These are phyloP conservation scores for Bacidia gigantensis DNA, from an alignment of 495 filamentous ascomycete genomes.

Conservation along the genomic window DNA sequence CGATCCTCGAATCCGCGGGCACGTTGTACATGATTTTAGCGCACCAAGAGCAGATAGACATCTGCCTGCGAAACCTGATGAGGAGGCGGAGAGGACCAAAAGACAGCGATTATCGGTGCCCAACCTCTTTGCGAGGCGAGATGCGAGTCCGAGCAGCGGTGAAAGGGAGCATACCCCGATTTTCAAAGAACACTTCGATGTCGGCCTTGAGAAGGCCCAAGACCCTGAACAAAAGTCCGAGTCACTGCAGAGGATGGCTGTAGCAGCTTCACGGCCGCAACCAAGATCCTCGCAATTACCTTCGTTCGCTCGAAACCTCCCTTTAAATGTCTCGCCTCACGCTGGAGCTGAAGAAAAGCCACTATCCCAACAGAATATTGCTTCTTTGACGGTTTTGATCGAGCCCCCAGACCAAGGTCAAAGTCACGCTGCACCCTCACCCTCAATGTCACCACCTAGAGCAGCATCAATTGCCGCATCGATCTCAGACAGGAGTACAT, in stretches of 20 bases:
- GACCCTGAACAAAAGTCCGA: constrained; percentile 29
- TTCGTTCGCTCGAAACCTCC: constrained; percentile 39
- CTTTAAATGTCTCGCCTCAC: constrained; percentile 20
- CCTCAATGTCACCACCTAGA: constrained; percentile 25
- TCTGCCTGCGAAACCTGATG: constrained; percentile 22
- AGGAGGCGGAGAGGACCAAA: constrained; percentile 2
- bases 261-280: constrained; percentile 26
- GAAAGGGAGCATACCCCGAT: constrained; percentile 44
- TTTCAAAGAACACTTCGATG: constrained; percentile 57
- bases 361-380: constrained; percentile 12
- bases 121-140: background rate
- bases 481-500: constrained; percentile 27
- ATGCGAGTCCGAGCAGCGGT: constrained; percentile 12
- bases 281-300: constrained; percentile 29
- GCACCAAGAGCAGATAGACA: constrained; percentile 55
- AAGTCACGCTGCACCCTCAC: constrained; percentile 23
- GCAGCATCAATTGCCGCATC: constrained; percentile 36
- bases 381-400: constrained; percentile 24
- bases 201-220: constrained; percentile 28
- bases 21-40: constrained; percentile 80
- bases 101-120: background rate
- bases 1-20: constrained; percentile 75
- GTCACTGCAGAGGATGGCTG: constrained; percentile 28
- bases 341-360: constrained; percentile 2
- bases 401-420: constrained; percentile 27